These are phyloP conservation scores for Amanita pallidorosea DNA, from an alignment of 768 basidiomycete species.

Conservation along the genomic window DNA sequence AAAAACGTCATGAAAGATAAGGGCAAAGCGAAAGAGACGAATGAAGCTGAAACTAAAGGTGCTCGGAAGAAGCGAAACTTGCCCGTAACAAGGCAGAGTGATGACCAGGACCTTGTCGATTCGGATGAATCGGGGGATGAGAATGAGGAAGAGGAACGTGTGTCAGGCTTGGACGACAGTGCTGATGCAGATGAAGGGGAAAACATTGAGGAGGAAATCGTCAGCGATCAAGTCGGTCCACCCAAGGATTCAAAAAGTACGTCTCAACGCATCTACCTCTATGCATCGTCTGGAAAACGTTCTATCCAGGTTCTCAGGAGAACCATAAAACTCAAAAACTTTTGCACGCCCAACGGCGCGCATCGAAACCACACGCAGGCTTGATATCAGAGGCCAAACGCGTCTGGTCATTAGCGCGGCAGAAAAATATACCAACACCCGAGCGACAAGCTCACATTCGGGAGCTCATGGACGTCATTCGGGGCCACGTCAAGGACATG, in stretches of 20 bases:
- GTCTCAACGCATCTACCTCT: conserved; percentile 5
- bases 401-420: conserved; percentile 66
- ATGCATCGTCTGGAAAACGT: conserved; percentile 1
- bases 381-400: conserved; percentile 64
- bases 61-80: conserved; percentile 1
- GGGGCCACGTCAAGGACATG: conserved; percentile 77
- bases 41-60: no score
- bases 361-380: conserved; percentile 67
- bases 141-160: background rate
- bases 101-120: background rate
- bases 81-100: background rate
- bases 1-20: background rate
- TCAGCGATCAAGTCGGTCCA: conserved; percentile 9
- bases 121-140: conserved; percentile 1
- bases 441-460: conserved; percentile 70
- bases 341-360: conserved; percentile 58
- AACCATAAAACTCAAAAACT: conserved; percentile 62
- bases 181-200: conserved; percentile 28
- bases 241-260: conserved; percentile 53
- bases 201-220: conserved; percentile 19
- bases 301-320: conserved; percentile 44
- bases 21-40: background rate
- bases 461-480: conserved; percentile 64
- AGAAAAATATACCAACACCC: conserved; percentile 55
- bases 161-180: background rate